phyloP scores from a whole-genome alignment of 2,329 filamentous ascomycete species.

The Fusarium domesticum region DNA sequence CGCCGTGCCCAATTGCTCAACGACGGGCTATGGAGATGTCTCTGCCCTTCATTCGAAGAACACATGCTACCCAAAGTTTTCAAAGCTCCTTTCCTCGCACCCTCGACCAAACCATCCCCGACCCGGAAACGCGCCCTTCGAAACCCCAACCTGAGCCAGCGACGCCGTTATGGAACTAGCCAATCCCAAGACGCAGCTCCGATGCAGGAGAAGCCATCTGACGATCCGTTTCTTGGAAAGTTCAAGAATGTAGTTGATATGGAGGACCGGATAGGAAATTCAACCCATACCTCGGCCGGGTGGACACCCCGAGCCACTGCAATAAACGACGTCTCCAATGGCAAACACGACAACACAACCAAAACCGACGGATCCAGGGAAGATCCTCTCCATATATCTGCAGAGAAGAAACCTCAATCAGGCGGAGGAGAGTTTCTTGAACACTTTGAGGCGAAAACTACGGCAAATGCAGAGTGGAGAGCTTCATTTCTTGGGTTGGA shows the following conservation, averaged over 20 bases:
- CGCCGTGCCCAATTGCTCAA: constrained; percentile 36
- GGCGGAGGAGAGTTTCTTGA: background rate
- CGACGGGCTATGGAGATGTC: constrained; percentile 62
- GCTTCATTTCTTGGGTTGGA: background rate
- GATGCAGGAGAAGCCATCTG: background rate
- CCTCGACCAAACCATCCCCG: constrained; percentile 1
- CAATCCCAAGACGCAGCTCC: background rate
- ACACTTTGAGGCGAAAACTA: background rate
- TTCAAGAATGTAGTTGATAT: background rate
- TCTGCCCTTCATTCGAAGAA: constrained; percentile 56
- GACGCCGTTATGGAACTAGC: constrained; percentile 19
- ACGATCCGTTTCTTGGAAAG: constrained; percentile 6
- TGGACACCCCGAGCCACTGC: background rate
- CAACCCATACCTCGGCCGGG: background rate
- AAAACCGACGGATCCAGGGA: background rate
- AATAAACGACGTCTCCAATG: background rate
- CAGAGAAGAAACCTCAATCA: background rate
- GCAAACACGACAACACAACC: background rate
- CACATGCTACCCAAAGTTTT: constrained; percentile 35
- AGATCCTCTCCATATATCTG: background rate
- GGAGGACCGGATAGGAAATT: background rate
- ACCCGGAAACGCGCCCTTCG: constrained; percentile 6
- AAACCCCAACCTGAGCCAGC: constrained; percentile 7
- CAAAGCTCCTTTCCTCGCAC: constrained; percentile 14
- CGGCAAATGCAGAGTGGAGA: background rate